phyloP scores from a whole-genome alignment of 129 eudicot genomes.

The Chrysanthemum makinoi region DNA sequence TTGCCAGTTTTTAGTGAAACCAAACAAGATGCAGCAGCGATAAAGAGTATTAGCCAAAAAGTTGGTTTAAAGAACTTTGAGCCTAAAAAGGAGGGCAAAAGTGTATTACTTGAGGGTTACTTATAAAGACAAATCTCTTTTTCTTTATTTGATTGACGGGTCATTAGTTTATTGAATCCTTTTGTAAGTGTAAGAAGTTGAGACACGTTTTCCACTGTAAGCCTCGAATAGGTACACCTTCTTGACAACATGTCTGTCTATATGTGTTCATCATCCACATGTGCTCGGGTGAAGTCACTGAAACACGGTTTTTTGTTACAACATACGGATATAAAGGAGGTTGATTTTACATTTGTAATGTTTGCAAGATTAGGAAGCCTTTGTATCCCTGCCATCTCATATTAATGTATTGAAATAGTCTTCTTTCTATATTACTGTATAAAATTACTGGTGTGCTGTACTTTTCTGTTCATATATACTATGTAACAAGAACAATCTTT shows the following conservation, averaged over 20 bases:
- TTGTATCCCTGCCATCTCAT: no score
- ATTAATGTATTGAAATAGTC: no score
- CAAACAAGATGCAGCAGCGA: slow-evolving; percentile 26
- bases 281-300: background rate
- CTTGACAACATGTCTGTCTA: background rate
- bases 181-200: background rate
- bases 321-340: background rate
- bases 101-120: slow-evolving; percentile 72
- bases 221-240: background rate
- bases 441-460: no score
- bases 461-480: no score
- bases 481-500: no score
- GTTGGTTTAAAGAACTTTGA: slow-evolving; percentile 50
- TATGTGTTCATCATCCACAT: background rate
- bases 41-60: slow-evolving; percentile 29
- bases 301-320: background rate
- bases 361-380: background rate
- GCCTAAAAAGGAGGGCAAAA: slow-evolving; percentile 44
- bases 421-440: no score
- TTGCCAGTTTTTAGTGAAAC: slow-evolving; percentile 55
- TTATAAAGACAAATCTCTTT: slow-evolving; percentile 26
- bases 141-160: background rate
- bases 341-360: background rate
- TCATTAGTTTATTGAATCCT: background rate
- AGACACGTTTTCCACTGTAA: background rate